Evolutionary conservation across 2,329 filamentous ascomycete genomes (phyloP), one percentile per base, ranked within the genome.

Genomic region (Aspergillus brasiliensis): DNA sequence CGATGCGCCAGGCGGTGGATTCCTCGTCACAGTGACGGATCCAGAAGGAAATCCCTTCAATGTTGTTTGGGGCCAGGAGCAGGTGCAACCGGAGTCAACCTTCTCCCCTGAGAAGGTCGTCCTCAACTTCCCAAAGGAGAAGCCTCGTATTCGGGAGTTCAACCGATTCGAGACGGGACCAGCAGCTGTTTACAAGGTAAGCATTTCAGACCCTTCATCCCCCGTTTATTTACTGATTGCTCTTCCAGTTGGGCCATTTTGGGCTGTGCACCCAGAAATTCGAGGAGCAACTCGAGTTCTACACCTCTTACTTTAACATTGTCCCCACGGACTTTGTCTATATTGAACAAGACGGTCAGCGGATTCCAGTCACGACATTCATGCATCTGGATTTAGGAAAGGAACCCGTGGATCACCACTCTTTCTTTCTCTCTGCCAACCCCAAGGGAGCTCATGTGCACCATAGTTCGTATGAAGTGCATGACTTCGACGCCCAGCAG

Each of bases 401-500:
- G 0, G 71, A 74, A 0, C 74, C 76, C 21, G 78, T 80, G 0
- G 83, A 85, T 65, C 83, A 85, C 62, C 83, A 85, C 61, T 77
- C 74, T 3, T 81, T 85, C 58, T 85, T 84, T 73, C 74, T 85
- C 63, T 68, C 60, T 13, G 63, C 66, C 0, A 67, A 68, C 13
- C 44, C 58, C 0, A 67, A 62, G 25, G 61, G 0, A 31, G 3
- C 69, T 0, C 81, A 83, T 61, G 79, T 84, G 0, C 81, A 83
- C 56, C 82, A 84, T 66, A 77, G 75, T 37, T 75, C 71, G 0
- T 84, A 82, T 51, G 82, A 84, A 57, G 80, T 83, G 0, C 78
- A 83, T 47, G 80, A 84, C 61, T 82, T 81, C 52, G 82, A 84
- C 58, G 79, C 78, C 0, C 82, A 85, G 73, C 69, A 76, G 3